These are phyloP conservation scores for Pseudocercospora vitis DNA, from an alignment of 2,329 filamentous ascomycete species.

Conservation along the genomic window DNA sequence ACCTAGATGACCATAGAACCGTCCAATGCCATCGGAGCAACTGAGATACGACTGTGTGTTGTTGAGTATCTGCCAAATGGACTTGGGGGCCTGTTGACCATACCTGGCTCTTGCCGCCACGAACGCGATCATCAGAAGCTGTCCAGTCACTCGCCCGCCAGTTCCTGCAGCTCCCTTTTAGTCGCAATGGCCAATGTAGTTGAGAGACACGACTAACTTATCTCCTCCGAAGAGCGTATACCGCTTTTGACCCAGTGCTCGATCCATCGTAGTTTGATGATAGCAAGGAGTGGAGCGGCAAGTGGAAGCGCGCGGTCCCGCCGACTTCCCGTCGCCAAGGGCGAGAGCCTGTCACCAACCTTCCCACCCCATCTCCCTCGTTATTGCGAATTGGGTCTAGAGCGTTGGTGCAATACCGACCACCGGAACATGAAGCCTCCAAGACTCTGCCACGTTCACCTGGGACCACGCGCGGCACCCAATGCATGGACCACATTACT, in stretches of 20 bases:
- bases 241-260: constrained; percentile 15
- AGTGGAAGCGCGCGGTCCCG: no score
- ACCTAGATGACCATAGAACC: constrained; percentile 63
- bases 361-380: no score
- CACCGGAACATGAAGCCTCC: no score
- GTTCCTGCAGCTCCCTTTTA: constrained; percentile 44
- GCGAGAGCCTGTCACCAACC: background rate
- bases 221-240: constrained; percentile 37
- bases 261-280: background rate
- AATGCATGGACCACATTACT: no score
- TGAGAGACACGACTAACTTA: constrained; percentile 26
- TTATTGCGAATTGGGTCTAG: no score
- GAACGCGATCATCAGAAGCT: constrained; percentile 72
- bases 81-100: background rate
- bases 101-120: constrained; percentile 66
- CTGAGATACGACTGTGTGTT: constrained; percentile 46
- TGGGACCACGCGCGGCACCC: no score
- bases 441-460: no score
- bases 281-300: background rate
- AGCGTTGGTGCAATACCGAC: no score
- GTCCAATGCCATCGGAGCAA: constrained; percentile 42
- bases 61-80: background rate
- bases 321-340: no score
- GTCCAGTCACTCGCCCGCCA: constrained; percentile 66
- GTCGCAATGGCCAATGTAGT: background rate